phyloP scores from a whole-genome alignment of 208 protist species.

The Spongospora subterranea region DNA sequence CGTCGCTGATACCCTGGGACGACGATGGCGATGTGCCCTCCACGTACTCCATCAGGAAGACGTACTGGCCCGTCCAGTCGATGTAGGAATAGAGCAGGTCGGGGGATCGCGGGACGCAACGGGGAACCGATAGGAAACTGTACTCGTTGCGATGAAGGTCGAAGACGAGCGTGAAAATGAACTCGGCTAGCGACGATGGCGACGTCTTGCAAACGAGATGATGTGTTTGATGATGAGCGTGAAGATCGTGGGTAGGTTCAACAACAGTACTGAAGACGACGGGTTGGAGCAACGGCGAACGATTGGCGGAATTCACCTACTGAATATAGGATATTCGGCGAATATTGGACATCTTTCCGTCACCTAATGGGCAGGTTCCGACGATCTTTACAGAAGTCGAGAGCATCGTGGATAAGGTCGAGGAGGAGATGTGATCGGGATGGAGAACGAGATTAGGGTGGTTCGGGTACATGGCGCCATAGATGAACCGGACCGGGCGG shows the following conservation, averaged over 20 bases:
- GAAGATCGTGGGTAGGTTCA: background rate
- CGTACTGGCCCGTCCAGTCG: slow-evolving; percentile 38
- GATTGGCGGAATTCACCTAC: background rate
- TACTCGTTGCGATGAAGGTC: background rate
- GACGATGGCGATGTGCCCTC: background rate
- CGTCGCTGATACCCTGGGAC: background rate
- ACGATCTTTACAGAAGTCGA: background rate
- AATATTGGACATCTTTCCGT: slow-evolving; percentile 44
- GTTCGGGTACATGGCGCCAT: background rate
- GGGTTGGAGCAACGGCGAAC: background rate
- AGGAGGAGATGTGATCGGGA: background rate
- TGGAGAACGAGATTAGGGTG: slow-evolving; percentile 9
- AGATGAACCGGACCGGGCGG: background rate
- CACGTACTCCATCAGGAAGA: slow-evolving; percentile 20
- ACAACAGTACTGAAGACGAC: background rate
- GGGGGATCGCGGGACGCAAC: background rate
- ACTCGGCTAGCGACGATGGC: background rate
- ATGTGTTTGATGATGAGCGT: background rate
- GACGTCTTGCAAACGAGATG: slow-evolving; percentile 43
- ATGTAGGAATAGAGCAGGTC: background rate
- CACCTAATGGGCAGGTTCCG: background rate
- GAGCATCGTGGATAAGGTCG: background rate
- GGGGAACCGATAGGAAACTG: background rate
- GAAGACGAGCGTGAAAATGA: background rate
- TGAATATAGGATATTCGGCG: background rate